These are phyloP conservation scores for Wickerhamiella domercqiae DNA, from an alignment of 805 yeast genomes.

Conservation along the genomic window DNA sequence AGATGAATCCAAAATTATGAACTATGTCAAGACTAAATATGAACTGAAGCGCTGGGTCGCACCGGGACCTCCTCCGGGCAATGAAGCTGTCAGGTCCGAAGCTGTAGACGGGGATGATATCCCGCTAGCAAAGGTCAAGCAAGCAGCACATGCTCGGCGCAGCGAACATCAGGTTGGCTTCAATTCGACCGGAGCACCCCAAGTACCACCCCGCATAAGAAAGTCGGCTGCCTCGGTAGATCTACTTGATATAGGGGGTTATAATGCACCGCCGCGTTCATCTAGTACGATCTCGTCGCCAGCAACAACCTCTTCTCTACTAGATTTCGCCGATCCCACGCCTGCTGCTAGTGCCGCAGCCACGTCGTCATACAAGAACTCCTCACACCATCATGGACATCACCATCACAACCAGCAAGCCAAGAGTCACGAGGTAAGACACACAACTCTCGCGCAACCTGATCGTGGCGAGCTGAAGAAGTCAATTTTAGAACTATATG, in stretches of 20 bases:
- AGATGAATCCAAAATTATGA: slow-evolving; percentile 70
- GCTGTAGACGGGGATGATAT: slow-evolving; percentile 11
- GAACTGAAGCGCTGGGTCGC: slow-evolving; percentile 80
- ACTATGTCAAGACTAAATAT: slow-evolving; percentile 83
- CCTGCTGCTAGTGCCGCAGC: slow-evolving; percentile 6
- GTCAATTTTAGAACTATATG: slow-evolving; percentile 75
- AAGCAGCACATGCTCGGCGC: neutral
- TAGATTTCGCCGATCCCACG: neutral
- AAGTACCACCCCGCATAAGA: slow-evolving; percentile 5
- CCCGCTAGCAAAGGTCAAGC: slow-evolving; percentile 15
- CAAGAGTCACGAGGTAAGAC: neutral
- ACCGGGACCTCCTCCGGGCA: neutral
- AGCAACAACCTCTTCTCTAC: neutral
- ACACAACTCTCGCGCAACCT: slow-evolving; percentile 7
- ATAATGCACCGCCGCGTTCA: neutral
- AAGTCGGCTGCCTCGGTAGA: slow-evolving; percentile 6
- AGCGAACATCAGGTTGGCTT: neutral
- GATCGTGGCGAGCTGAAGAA: slow-evolving; percentile 76
- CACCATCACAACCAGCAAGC: too few relatives aligned
- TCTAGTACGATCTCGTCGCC: slow-evolving; percentile 1
- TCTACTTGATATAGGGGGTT: slow-evolving; percentile 11
- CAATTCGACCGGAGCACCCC: neutral
- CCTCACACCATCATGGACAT: too few relatives aligned
- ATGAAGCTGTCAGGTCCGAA: too few relatives aligned
- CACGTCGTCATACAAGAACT: slow-evolving; percentile 14